These are phyloP conservation scores for Cardamine occulta DNA, from an alignment of 345 rosid genomes.

Conservation along the genomic window DNA sequence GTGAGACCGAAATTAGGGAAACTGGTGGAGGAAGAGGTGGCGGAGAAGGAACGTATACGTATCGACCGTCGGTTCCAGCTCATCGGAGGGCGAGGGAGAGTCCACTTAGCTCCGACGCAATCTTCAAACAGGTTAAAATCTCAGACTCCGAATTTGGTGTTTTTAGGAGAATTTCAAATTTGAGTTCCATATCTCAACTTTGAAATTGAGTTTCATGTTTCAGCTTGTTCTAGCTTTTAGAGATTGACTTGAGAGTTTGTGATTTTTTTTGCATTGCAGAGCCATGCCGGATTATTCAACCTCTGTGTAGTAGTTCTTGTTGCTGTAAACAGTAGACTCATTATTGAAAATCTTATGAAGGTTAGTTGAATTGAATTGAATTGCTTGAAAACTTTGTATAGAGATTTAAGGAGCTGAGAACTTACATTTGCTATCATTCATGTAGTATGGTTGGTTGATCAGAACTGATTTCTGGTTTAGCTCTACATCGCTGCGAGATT, in stretches of 20 bases:
- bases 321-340: constrained; percentile 97
- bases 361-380: constrained; percentile 42
- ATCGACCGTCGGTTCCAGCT: constrained; percentile 81
- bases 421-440: constrained; percentile 16
- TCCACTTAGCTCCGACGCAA: constrained; percentile 86
- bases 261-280: constrained; percentile 52
- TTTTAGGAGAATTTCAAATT: not conserved
- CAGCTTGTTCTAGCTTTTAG: not conserved
- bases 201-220: constrained; percentile 17
- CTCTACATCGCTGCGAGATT: constrained; percentile 82
- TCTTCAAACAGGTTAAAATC: constrained; percentile 70
- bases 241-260: constrained; percentile 13
- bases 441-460: constrained; percentile 98
- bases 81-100: constrained; percentile 75
- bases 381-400: not conserved
- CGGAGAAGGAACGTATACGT: constrained; percentile 47
- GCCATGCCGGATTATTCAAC: constrained; percentile 98
- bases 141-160: not conserved
- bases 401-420: not conserved
- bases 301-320: constrained; percentile 95
- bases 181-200: constrained; percentile 6
- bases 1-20: constrained; percentile 45
- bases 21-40: constrained; percentile 36
- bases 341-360: constrained; percentile 94
- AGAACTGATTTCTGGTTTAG: constrained; percentile 92